These are phyloP conservation scores for Suhomyces pyralidae DNA, from an alignment of 805 yeast genomes.

Conservation along the genomic window DNA sequence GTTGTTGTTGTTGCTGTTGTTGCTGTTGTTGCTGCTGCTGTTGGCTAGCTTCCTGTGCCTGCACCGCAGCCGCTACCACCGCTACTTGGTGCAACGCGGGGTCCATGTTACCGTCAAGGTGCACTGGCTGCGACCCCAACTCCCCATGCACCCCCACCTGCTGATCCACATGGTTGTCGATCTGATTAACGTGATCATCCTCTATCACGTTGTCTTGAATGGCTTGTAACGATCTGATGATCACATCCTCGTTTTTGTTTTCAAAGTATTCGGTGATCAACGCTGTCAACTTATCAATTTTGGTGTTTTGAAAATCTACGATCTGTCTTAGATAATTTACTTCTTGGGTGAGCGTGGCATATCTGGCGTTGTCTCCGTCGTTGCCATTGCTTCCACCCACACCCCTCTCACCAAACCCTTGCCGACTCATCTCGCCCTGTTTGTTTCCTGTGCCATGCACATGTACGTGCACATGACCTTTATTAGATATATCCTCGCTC, in stretches of 20 bases:
- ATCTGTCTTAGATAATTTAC: constrained; percentile 34
- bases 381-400: neutral
- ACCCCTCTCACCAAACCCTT: neutral
- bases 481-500: constrained; percentile 1
- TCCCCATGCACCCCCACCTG: constrained; percentile 10
- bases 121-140: constrained; percentile 14
- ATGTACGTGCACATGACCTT: neutral
- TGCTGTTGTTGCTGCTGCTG: constrained; percentile 6
- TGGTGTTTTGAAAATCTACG: constrained; percentile 35
- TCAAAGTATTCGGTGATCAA: constrained; percentile 32
- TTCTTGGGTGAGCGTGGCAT: constrained; percentile 27
- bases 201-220: constrained; percentile 21
- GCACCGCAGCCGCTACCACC: constrained; percentile 36
- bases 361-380: constrained; percentile 8
- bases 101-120: constrained; percentile 37
- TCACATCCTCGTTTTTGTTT: constrained; percentile 27
- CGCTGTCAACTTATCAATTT: constrained; percentile 36
- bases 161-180: constrained; percentile 19
- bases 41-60: constrained; percentile 13
- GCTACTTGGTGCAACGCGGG: constrained; percentile 42
- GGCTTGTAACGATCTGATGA: constrained; percentile 28
- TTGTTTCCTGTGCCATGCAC: neutral
- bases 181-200: constrained; percentile 16
- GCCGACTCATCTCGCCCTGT: neutral
- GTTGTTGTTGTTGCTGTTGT: constrained; percentile 7